Evolutionary conservation across 805 yeast genomes (phyloP).

Genomic region (Maudiozyma barnettii): DNA sequence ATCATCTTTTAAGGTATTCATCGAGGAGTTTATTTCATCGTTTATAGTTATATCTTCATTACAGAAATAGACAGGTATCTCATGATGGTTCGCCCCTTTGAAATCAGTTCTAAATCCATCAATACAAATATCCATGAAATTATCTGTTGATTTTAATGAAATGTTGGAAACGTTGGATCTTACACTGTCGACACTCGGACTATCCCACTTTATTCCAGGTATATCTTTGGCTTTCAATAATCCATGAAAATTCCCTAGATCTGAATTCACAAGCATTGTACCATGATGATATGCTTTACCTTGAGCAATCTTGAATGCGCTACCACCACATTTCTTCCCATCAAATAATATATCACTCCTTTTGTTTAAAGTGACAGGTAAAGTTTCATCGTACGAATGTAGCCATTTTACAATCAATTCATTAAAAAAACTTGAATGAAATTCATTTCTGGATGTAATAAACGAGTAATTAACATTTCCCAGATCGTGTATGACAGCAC

Average conservation of each 20-base stretch:
- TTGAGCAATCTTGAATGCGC: constrained; percentile 78
- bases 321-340: constrained; percentile 70
- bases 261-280: constrained; percentile 73
- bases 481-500: constrained; percentile 88
- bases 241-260: constrained; percentile 49
- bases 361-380: constrained; percentile 43
- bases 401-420: constrained; percentile 35
- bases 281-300: constrained; percentile 92
- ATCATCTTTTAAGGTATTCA: constrained; percentile 44
- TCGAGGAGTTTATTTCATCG: constrained; percentile 34
- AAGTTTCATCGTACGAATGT: constrained; percentile 4
- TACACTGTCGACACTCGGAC: constrained; percentile 63
- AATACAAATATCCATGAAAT: constrained; percentile 22
- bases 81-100: constrained; percentile 15
- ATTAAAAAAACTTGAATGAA: constrained; percentile 50
- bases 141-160: constrained; percentile 33
- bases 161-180: constrained; percentile 71
- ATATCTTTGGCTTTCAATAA: constrained; percentile 43
- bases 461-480: constrained; percentile 85
- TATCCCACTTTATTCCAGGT: constrained; percentile 36
- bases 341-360: constrained; percentile 71
- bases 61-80: constrained; percentile 22
- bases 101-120: constrained; percentile 17
- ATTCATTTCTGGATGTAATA: constrained; percentile 57
- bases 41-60: constrained; percentile 24